phyloP scores from a whole-genome alignment of 345 rosid species.

The Syzygium aromaticum region DNA sequence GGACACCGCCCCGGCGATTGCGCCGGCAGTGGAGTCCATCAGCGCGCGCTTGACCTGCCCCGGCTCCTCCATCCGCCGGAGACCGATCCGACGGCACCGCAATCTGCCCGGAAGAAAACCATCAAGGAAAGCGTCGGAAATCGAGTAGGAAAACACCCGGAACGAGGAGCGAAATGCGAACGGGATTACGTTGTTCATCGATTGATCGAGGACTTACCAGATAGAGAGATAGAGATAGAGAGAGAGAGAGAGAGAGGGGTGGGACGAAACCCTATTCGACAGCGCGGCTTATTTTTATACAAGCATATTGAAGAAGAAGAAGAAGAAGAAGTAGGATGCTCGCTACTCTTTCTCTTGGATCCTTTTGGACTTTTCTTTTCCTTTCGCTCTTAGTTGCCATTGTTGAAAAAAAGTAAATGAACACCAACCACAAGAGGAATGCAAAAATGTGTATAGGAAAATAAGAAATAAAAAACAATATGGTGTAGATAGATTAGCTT shows the following conservation, averaged over 20 bases:
- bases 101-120: not conserved
- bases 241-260: not conserved
- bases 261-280: not conserved
- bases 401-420: no score
- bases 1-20: slow-evolving; percentile 69
- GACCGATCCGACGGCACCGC: not conserved
- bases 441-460: no score
- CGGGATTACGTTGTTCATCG: not conserved
- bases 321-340: not conserved
- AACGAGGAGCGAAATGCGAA: not conserved
- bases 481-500: no score
- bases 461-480: no score
- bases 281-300: not conserved
- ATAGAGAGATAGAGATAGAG: not conserved
- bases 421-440: no score
- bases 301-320: not conserved
- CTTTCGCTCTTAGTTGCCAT: no score
- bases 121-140: not conserved
- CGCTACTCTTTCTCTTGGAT: no score
- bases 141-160: not conserved
- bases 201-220: not conserved
- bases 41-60: slow-evolving; percentile 67
- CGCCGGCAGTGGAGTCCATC: slow-evolving; percentile 66
- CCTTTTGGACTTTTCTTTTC: no score
- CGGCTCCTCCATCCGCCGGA: slow-evolving; percentile 38